Percentiles rank a stretch among this genome's conserved stretches.
These are phyloP conservation scores for Alternaria alternata DNA, from an alignment of 2,329 filamentous ascomycete genomes.

Conservation along the genomic window DNA sequence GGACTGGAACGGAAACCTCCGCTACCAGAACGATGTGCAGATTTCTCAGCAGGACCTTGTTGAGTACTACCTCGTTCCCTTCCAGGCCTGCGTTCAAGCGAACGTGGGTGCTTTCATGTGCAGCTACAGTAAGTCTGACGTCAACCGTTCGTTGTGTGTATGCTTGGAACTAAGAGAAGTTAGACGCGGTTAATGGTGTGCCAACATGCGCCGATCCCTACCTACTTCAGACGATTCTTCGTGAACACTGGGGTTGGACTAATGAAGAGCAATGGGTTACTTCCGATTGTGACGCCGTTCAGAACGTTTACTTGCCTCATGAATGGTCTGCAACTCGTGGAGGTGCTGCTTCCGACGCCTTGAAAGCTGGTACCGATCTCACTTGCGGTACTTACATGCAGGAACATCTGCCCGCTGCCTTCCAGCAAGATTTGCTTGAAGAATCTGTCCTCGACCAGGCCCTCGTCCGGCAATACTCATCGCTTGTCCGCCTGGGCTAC, in stretches of 20 bases:
- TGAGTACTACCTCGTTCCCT: constrained; percentile 73
- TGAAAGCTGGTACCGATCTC: constrained; percentile 38
- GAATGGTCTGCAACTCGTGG: constrained; percentile 44
- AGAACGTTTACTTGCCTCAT: constrained; percentile 65
- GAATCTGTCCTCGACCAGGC: constrained; percentile 60
- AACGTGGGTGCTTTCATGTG: constrained; percentile 64
- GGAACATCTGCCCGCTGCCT: constrained; percentile 29
- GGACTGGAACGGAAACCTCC: constrained; percentile 40
- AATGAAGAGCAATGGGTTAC: constrained; percentile 69
- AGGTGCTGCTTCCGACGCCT: constrained; percentile 34
- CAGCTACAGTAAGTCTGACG: constrained; percentile 53
- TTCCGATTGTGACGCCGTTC: constrained; percentile 70
- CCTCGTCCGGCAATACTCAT: constrained; percentile 63
- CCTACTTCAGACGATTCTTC: constrained; percentile 68
- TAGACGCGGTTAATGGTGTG: constrained; percentile 68
- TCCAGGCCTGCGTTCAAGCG: constrained; percentile 61
- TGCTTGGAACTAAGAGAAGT: constrained; percentile 47
- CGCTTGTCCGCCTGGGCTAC: constrained; percentile 62
- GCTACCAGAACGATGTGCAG: constrained; percentile 63
- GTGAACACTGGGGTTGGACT: constrained; percentile 71
- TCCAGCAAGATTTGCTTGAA: constrained; percentile 36
- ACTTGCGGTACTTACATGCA: constrained; percentile 38
- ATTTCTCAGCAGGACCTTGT: constrained; percentile 69
- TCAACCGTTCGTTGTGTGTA: background rate
- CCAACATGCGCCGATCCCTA: constrained; percentile 71